These are phyloP conservation scores for Apiospora sp. DNA, from an alignment of 2,329 filamentous ascomycete genomes.

Conservation along the genomic window DNA sequence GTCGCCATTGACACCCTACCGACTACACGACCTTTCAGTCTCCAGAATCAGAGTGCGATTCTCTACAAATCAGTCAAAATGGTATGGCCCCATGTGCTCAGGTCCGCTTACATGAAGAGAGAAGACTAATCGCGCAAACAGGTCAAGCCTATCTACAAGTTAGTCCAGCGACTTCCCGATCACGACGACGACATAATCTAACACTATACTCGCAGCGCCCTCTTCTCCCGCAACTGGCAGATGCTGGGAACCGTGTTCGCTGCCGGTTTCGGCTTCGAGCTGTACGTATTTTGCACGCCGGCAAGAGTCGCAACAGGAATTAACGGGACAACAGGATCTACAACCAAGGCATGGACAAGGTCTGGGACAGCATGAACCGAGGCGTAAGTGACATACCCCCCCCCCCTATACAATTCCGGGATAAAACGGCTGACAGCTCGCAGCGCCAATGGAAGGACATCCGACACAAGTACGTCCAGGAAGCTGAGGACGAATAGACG, in stretches of 20 bases:
- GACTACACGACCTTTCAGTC: constrained; percentile 23
- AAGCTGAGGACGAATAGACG: constrained; percentile 66
- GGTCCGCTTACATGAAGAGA: constrained; percentile 22
- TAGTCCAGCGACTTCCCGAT: constrained; percentile 47
- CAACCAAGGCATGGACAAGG: constrained; percentile 79
- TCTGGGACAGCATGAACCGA: constrained; percentile 92
- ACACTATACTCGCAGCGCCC: constrained; percentile 62
- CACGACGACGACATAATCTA: constrained; percentile 19
- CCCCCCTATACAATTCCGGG: not conserved
- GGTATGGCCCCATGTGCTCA: constrained; percentile 54
- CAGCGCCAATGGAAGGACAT: constrained; percentile 99
- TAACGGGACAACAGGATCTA: constrained; percentile 70
- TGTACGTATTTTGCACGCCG: constrained; percentile 67
- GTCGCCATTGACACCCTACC: constrained; percentile 23
- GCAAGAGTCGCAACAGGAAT: constrained; percentile 30
- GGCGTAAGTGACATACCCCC: constrained; percentile 71
- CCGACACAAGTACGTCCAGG: constrained; percentile 84
- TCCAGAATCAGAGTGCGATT: constrained; percentile 23
- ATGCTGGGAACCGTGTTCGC: constrained; percentile 90
- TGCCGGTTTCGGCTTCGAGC: constrained; percentile 88
- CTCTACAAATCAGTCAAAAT: constrained; percentile 53
- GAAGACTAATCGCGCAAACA: constrained; percentile 47
- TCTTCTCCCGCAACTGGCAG: constrained; percentile 87
- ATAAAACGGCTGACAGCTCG: constrained; percentile 42
- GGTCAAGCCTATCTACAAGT: constrained; percentile 66